Conservation (phyloP, 768 basidiomycete genomes). For the Chalciporus sphaerocephalus region DNA sequence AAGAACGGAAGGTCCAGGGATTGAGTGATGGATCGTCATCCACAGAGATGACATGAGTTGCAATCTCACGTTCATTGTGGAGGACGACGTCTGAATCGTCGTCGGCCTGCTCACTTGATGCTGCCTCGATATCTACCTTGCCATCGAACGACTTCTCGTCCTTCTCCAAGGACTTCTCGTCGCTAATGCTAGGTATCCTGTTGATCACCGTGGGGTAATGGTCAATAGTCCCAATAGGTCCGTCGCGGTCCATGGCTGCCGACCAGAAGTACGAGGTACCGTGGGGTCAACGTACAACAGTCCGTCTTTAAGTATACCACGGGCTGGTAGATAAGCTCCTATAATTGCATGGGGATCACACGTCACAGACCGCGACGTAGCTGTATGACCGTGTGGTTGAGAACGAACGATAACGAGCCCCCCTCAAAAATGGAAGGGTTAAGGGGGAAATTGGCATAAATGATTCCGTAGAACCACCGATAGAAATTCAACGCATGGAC, state of each 20-base stretch:
- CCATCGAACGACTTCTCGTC: conserved; percentile 14
- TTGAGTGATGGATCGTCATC: conserved; percentile 29
- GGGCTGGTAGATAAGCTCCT: neutral
- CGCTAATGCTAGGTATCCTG: neutral
- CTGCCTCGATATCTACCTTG: conserved; percentile 33
- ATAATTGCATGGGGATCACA: neutral
- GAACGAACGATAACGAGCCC: neutral
- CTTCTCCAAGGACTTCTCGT: conserved; percentile 12
- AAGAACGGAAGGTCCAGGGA: conserved; percentile 39
- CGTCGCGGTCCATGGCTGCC: conserved; percentile 5
- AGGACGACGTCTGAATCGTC: conserved; percentile 24
- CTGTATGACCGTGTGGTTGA: neutral
- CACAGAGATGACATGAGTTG: conserved; percentile 43
- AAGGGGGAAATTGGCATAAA: no score
- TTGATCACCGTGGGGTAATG: neutral
- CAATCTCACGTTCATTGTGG: conserved; percentile 43
- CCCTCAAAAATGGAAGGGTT: neutral
- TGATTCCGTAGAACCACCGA: no score
- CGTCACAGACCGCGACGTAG: no score
- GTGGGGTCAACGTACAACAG: conserved; percentile 3
- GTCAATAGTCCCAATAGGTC: neutral
- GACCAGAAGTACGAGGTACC: neutral
- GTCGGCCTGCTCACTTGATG: conserved; percentile 3
- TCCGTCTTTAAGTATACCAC: neutral
- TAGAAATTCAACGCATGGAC: no score